Conservation (phyloP, 2,329 filamentous ascomycete species). For the Furcasterigmium furcatum region DNA sequence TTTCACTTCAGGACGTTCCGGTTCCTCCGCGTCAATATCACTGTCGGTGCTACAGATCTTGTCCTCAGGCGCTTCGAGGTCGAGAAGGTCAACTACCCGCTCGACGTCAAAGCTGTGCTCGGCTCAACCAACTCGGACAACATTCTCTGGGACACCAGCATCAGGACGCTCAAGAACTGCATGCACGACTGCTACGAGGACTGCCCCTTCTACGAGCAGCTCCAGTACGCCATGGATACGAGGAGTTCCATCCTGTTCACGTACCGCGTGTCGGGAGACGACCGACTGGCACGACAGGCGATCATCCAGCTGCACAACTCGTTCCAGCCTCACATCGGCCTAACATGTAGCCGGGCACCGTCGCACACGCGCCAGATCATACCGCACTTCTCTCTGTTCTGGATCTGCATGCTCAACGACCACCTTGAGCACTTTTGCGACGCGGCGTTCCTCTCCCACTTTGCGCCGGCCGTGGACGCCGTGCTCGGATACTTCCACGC, state of each 20-base stretch:
- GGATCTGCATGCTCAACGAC: conserved; percentile 29
- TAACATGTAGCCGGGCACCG: conserved; percentile 29
- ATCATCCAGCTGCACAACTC: conserved; percentile 21
- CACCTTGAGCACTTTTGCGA: conserved; percentile 32
- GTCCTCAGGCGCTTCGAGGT: conserved; percentile 7
- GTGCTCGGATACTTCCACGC: conserved; percentile 25
- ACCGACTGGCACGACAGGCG: conserved; percentile 23
- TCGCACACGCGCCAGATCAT: conserved; percentile 30
- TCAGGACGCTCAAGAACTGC: conserved; percentile 18
- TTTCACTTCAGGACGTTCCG: conserved; percentile 14
- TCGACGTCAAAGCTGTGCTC: conserved; percentile 5
- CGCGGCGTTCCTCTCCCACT: conserved; percentile 13
- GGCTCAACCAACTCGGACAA: not conserved
- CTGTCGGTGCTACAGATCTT: not conserved
- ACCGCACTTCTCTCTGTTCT: conserved; percentile 30
- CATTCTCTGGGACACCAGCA: conserved; percentile 19
- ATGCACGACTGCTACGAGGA: conserved; percentile 27
- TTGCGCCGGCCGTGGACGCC: conserved; percentile 24
- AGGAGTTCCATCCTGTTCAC: conserved; percentile 22
- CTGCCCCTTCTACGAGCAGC: conserved; percentile 29
- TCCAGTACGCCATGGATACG: conserved; percentile 22
- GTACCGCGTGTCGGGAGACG: conserved; percentile 23
- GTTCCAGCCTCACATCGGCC: conserved; percentile 17
- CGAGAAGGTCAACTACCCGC: conserved; percentile 8
- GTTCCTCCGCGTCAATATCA: conserved; percentile 9